Conservation (phyloP, 257 asterid species). For the Ilex aquifolium region DNA sequence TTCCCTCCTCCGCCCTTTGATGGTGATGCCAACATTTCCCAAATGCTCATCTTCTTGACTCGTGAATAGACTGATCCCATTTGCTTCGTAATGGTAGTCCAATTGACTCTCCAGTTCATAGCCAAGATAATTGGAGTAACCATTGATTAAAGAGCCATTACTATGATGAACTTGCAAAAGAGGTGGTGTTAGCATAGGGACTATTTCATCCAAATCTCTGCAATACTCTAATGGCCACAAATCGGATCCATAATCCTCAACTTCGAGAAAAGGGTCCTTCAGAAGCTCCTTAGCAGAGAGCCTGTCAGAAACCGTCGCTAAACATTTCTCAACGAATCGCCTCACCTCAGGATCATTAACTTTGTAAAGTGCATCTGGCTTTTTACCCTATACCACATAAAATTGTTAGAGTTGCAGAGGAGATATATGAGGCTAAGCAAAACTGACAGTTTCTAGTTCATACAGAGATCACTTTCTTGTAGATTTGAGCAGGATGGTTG, state of each 20-base stretch:
- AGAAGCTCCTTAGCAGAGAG: slow-evolving; percentile 86
- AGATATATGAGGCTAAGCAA: not conserved
- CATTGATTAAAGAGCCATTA: slow-evolving; percentile 41
- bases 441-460: slow-evolving; percentile 20
- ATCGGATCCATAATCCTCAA: slow-evolving; percentile 44
- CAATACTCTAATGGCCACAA: slow-evolving; percentile 34
- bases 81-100: slow-evolving; percentile 36
- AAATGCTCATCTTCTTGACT: slow-evolving; percentile 43
- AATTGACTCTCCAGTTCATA: slow-evolving; percentile 42
- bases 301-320: slow-evolving; percentile 67
- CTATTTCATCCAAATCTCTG: slow-evolving; percentile 38
- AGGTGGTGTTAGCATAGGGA: slow-evolving; percentile 43
- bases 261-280: slow-evolving; percentile 70
- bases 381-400: slow-evolving; percentile 54
- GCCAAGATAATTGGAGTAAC: slow-evolving; percentile 37
- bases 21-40: slow-evolving; percentile 51
- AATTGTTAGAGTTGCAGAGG: not conserved
- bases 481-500: slow-evolving; percentile 83
- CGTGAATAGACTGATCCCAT: slow-evolving; percentile 50
- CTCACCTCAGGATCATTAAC: slow-evolving; percentile 76
- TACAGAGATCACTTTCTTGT: slow-evolving; percentile 82
- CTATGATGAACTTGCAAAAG: slow-evolving; percentile 41
- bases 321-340: slow-evolving; percentile 80
- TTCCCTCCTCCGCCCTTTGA: slow-evolving; percentile 60
- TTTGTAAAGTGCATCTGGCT: slow-evolving; percentile 72